Base-by-base conservation (phyloP, 495 filamentous ascomycete genomes). In the Monascus purpureus region DNA sequence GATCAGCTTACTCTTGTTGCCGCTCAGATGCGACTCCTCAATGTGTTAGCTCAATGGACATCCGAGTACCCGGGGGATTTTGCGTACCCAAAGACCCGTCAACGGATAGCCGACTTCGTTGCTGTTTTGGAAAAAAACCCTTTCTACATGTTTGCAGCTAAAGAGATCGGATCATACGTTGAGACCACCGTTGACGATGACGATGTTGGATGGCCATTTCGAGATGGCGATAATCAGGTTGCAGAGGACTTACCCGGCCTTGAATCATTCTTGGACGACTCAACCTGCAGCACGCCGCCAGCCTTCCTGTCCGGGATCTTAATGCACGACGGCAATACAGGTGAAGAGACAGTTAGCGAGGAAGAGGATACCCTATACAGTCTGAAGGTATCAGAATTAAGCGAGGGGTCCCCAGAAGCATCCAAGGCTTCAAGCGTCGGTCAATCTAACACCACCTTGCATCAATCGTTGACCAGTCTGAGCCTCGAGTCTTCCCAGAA, bases 21-120 rank as follows among this genome's bases (percentile, higher is more conserved):
- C 4, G 66, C 71, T n/a, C 88, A 97, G 55, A 64, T 87, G 38
- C 71, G 87, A 31, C 77, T 85, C 25, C 72, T 95, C 26, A 75
- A 76, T 35, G 68, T 86, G n/a, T 56, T 96, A 33, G 78, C 82
- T 4, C 81, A 81, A 44, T 97, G 90, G 90, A 71, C 86, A 1
- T 72, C 75, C n/a, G 68, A 72, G 17, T 93, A 96, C 55, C 85
- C 90, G 0, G 88, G 82, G 2, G 90, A 97, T 54, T 92, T 95
- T 60, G 81, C 84, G 0, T 70, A 80, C 42, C 73, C 78, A n/a
- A 67, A 67, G 32, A 90, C 85, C 7, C 74, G 73, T 33, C 70
- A 68, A 39, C 67, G 61, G 6, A 59, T 94, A 33, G 64, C 72
- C 16, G 73, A 72, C 13, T 88, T 97, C 44, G 73, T 93, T 6